These are phyloP conservation scores for Diaporthe humulicola DNA, from an alignment of 2,329 filamentous ascomycete genomes.

Conservation along the genomic window DNA sequence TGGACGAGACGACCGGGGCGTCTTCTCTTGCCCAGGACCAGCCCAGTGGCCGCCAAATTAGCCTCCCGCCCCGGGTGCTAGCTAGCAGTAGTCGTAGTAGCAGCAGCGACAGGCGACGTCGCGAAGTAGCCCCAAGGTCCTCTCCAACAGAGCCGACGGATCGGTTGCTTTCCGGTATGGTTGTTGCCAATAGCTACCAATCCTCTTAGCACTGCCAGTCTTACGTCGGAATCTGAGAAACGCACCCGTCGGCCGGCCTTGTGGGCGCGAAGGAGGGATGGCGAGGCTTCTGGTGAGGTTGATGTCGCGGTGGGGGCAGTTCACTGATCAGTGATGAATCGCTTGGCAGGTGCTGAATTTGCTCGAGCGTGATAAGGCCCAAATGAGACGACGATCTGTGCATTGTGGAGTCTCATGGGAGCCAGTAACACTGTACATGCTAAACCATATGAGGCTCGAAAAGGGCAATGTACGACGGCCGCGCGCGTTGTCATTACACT, in stretches of 20 bases:
- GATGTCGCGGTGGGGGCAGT: not conserved
- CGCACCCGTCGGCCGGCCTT: conserved; percentile 12
- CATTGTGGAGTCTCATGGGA: conserved; percentile 15
- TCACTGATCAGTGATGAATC: conserved; percentile 16
- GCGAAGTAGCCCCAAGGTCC: conserved; percentile 25
- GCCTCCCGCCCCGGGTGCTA: conserved; percentile 25
- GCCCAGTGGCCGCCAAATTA: conserved; percentile 32
- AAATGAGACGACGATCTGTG: conserved; percentile 29
- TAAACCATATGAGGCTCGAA: conserved; percentile 7
- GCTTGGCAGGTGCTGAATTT: conserved; percentile 28
- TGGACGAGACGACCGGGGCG: conserved; percentile 20
- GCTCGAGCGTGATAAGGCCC: conserved; percentile 27
- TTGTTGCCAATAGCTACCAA: not conserved
- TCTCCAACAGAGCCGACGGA: conserved; percentile 18
- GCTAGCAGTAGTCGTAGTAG: not conserved
- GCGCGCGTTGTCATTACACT: conserved; percentile 29
- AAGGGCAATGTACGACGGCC: conserved; percentile 19
- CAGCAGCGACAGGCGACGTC: not conserved
- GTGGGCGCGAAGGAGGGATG: not conserved
- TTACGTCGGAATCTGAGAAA: not conserved
- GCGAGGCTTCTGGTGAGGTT: not conserved
- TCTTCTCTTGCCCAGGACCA: conserved; percentile 16
- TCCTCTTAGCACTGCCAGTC: conserved; percentile 11
- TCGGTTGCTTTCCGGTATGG: conserved; percentile 9
- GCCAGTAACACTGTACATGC: conserved; percentile 27